phyloP scores from a whole-genome alignment of 768 basidiomycete species.

The Polyporus arcularius region DNA sequence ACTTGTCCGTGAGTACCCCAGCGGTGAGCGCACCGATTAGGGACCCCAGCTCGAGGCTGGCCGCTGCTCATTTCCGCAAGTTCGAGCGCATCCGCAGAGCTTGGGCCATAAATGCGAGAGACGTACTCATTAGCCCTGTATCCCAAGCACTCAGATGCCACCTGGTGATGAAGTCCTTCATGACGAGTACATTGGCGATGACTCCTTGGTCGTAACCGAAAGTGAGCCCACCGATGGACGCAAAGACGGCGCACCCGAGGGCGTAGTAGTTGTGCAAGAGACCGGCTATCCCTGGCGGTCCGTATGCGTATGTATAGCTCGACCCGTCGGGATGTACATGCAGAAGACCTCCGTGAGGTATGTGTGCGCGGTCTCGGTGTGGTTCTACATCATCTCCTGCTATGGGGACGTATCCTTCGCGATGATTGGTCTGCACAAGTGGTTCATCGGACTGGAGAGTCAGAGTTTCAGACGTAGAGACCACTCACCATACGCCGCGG shows the following conservation, averaged over 20 bases:
- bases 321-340: conserved; percentile 22
- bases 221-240: conserved; percentile 73
- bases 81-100: not conserved
- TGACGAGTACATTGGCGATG: conserved; percentile 83
- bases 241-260: conserved; percentile 69
- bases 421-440: not conserved
- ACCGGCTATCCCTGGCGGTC: conserved; percentile 67
- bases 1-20: conserved; percentile 68
- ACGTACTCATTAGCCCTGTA: conserved; percentile 77
- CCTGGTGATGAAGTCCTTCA: conserved; percentile 67
- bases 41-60: conserved; percentile 76
- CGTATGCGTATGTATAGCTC: conserved; percentile 68
- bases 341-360: conserved; percentile 21
- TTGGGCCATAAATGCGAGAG: not conserved
- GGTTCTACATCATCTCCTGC: not conserved
- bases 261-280: conserved; percentile 66
- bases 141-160: conserved; percentile 76
- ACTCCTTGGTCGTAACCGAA: conserved; percentile 89
- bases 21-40: conserved; percentile 71
- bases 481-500: not conserved
- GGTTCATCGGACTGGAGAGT: not conserved
- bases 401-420: conserved; percentile 7
- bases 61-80: conserved; percentile 46
- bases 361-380: not conserved
- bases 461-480: not conserved